A percentile compares a stretch with the other conserved stretches of the same genome.
Evolutionary conservation across 495 filamentous ascomycete species (phyloP).

Genomic region (Penicillium flavigenum): DNA sequence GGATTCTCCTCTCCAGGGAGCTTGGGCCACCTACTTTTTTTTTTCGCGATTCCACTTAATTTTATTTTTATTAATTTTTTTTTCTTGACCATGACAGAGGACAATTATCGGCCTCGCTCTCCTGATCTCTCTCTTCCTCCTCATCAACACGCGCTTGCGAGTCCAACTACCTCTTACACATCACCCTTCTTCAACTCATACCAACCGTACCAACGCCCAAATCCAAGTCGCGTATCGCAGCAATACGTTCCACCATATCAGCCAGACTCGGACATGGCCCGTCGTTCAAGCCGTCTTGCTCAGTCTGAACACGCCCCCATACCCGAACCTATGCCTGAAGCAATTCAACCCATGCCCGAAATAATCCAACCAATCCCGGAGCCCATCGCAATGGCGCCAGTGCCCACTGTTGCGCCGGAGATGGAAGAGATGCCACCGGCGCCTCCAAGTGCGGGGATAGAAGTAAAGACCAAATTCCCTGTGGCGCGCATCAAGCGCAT

Average conservation of each 20-base stretch:
- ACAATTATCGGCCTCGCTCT: slow-evolving; percentile 33
- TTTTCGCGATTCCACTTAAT: slow-evolving; percentile 12
- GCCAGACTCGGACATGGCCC: slow-evolving; percentile 42
- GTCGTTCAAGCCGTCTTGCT: slow-evolving; percentile 45
- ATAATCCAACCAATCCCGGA: slow-evolving; percentile 25
- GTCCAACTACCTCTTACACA: slow-evolving; percentile 44
- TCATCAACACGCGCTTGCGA: slow-evolving; percentile 34
- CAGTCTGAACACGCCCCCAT: slow-evolving; percentile 35
- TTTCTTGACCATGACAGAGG: slow-evolving; percentile 27
- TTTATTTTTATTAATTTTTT: background rate
- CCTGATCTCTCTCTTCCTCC: slow-evolving; percentile 29
- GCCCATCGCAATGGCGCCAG: slow-evolving; percentile 16
- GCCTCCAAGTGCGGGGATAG: slow-evolving; percentile 47
- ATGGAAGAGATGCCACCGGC: slow-evolving; percentile 21
- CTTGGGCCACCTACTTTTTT: slow-evolving; percentile 20
- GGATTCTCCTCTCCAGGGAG: slow-evolving; percentile 14
- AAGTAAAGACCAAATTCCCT: slow-evolving; percentile 94
- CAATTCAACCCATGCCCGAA: slow-evolving; percentile 9
- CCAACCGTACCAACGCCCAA: slow-evolving; percentile 29
- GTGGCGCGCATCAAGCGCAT: slow-evolving; percentile 98
- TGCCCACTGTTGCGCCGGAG: background rate
- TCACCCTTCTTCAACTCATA: slow-evolving; percentile 39
- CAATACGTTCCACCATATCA: slow-evolving; percentile 39
- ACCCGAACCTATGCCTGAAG: slow-evolving; percentile 25
- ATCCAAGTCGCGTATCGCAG: slow-evolving; percentile 29